These are phyloP conservation scores for Coemansia sp. DNA, from an alignment of 192 early-diverging fungal genomes.

Conservation along the genomic window DNA sequence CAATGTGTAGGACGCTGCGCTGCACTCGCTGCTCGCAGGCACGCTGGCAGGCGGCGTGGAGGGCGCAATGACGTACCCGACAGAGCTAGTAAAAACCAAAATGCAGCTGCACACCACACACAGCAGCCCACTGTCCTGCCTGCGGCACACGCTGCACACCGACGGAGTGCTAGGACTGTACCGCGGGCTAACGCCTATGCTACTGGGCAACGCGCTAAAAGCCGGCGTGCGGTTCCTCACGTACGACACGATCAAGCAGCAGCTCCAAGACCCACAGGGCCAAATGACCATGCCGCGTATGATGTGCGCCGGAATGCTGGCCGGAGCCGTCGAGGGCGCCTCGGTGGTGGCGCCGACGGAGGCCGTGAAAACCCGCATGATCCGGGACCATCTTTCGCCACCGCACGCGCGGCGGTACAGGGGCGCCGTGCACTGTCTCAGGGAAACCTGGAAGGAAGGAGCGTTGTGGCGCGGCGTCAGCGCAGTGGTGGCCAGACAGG, in stretches of 20 bases:
- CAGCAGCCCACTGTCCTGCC: conserved; percentile 80
- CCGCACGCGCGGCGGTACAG: conserved; percentile 62
- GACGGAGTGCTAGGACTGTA: conserved; percentile 80
- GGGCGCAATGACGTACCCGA: conserved; percentile 89
- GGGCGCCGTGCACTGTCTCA: conserved; percentile 72
- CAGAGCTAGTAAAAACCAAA: conserved; percentile 94
- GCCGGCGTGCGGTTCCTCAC: conserved; percentile 91
- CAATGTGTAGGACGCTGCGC: conserved; percentile 26
- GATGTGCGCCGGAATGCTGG: conserved; percentile 79
- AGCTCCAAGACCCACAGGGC: conserved; percentile 69
- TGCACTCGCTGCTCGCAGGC: conserved; percentile 78
- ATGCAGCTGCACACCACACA: conserved; percentile 83
- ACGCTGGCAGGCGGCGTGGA: conserved; percentile 88
- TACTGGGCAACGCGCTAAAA: conserved; percentile 88
- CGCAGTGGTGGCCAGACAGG: conserved; percentile 92
- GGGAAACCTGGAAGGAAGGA: conserved; percentile 56
- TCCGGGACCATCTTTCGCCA: conserved; percentile 79
- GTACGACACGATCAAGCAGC: conserved; percentile 79
- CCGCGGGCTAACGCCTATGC: conserved; percentile 83
- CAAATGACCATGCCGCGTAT: conserved; percentile 64
- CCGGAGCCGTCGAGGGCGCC: conserved; percentile 84
- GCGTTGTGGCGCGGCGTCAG: conserved; percentile 90
- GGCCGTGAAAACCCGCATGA: conserved; percentile 95
- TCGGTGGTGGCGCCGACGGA: conserved; percentile 91
- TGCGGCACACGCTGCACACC: conserved; percentile 64